phyloP scores from a whole-genome alignment of 768 basidiomycete genomes.

The Auriscalpium vulgare region DNA sequence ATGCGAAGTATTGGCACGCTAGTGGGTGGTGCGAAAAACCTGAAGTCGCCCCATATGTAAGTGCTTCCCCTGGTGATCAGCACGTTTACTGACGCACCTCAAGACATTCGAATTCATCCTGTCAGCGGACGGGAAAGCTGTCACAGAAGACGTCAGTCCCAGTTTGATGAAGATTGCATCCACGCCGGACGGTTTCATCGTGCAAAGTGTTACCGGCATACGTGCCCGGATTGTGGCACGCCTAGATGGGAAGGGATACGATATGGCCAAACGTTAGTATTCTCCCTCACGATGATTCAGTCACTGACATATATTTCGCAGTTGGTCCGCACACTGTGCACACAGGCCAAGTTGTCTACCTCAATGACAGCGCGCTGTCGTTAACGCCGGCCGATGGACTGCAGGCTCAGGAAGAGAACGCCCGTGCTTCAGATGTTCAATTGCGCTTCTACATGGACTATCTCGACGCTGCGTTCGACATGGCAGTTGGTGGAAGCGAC shows the following conservation, averaged over 20 bases:
- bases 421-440: constrained; percentile 38
- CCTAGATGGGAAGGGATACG: constrained; percentile 79
- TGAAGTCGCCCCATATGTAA: constrained; percentile 57
- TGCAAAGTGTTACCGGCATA: constrained; percentile 74
- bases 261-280: constrained; percentile 69
- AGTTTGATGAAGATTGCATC: constrained; percentile 54
- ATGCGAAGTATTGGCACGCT: constrained; percentile 52
- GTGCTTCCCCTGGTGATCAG: constrained; percentile 18
- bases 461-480: constrained; percentile 38
- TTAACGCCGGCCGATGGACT: constrained; percentile 22
- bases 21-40: constrained; percentile 75
- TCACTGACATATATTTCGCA: constrained; percentile 20
- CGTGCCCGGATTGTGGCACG: constrained; percentile 71
- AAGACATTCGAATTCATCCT: constrained; percentile 83
- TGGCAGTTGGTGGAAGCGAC: constrained; percentile 32
- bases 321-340: constrained; percentile 79
- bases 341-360: constrained; percentile 73
- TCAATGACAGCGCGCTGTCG: constrained; percentile 57
- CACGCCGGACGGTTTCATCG: constrained; percentile 60
- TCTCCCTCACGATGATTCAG: background rate
- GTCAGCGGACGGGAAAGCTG: constrained; percentile 44
- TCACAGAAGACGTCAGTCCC: constrained; percentile 65
- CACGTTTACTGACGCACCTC: constrained; percentile 1
- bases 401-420: constrained; percentile 8
- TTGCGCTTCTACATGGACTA: constrained; percentile 52